Percentiles rank a stretch among this genome's conserved stretches.
Conservation (phyloP, 2,329 filamentous ascomycete species). For the Capronia coronata region DNA sequence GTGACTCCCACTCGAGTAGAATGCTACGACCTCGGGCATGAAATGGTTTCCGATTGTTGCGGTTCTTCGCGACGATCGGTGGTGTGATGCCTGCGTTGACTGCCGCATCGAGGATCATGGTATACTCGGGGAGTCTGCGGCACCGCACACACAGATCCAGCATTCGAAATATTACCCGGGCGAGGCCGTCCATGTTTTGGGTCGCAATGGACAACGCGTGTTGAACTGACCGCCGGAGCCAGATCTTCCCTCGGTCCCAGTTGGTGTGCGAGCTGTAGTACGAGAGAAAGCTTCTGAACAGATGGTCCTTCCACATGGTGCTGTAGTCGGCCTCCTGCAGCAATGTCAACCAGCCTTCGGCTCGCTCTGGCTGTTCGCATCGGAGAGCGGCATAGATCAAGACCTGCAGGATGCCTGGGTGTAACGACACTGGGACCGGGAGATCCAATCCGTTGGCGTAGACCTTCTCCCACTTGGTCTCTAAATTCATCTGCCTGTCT, state of each 20-base stretch:
- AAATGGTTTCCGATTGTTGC: conserved; percentile 10
- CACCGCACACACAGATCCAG: conserved; percentile 26
- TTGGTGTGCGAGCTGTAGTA: conserved; percentile 19
- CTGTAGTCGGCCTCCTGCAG: conserved; percentile 16
- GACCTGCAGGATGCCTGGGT: conserved; percentile 16
- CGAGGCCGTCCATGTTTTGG: conserved; percentile 11
- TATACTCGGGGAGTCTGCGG: conserved; percentile 21
- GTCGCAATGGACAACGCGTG: conserved; percentile 17
- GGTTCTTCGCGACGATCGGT: conserved; percentile 5
- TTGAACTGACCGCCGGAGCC: conserved; percentile 18
- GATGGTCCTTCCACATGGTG: conserved; percentile 13
- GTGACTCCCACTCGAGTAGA: conserved; percentile 18
- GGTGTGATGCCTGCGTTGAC: conserved; percentile 17
- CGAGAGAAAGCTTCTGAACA: conserved; percentile 22
- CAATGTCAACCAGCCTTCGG: conserved; percentile 24
- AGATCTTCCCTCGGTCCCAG: conserved; percentile 24
- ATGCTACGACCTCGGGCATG: conserved; percentile 17
- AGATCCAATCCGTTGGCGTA: conserved; percentile 20
- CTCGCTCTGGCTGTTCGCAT: conserved; percentile 22
- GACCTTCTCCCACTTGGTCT: conserved; percentile 17
- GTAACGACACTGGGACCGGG: conserved; percentile 16
- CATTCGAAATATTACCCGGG: conserved; percentile 24
- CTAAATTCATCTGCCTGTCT: conserved; percentile 12
- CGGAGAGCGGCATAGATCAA: conserved; percentile 21
- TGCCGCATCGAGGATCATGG: conserved; percentile 20